Conservation (phyloP, 2,329 filamentous ascomycete species). For the Cyclaneusma minus region DNA sequence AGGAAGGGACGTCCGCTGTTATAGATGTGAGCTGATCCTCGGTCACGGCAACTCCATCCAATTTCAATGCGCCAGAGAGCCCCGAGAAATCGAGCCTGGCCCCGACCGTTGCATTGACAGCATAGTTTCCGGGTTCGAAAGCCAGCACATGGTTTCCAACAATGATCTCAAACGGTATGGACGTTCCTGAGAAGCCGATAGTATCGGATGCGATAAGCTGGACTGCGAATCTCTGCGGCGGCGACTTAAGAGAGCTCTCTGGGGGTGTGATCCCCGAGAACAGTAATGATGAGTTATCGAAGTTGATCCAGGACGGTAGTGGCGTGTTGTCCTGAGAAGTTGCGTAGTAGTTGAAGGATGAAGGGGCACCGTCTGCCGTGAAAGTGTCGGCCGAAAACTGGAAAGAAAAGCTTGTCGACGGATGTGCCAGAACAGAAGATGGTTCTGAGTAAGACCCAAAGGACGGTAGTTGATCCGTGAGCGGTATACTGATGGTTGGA, state of each 20-base stretch:
- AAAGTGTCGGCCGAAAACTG: conserved; percentile 47
- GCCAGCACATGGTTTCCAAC: conserved; percentile 57
- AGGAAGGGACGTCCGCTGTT: conserved; percentile 41
- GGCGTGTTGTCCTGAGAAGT: conserved; percentile 65
- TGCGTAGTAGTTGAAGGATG: conserved; percentile 56
- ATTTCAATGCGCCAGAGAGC: conserved; percentile 32
- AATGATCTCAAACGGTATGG: conserved; percentile 52
- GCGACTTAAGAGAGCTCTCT: conserved; percentile 43
- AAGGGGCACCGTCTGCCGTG: conserved; percentile 23
- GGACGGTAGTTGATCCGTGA: conserved; percentile 38
- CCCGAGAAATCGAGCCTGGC: conserved; percentile 33
- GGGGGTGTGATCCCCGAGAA: conserved; percentile 61
- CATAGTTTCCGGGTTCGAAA: conserved; percentile 40
- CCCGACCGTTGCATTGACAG: conserved; percentile 40
- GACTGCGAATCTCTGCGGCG: conserved; percentile 58
- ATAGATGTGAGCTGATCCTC: conserved; percentile 34
- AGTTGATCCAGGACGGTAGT: conserved; percentile 71
- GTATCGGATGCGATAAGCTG: conserved; percentile 66
- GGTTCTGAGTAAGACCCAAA: conserved; percentile 46
- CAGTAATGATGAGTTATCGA: conserved; percentile 44
- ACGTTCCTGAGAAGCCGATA: conserved; percentile 56
- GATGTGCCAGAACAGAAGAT: conserved; percentile 38
- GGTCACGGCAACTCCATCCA: conserved; percentile 39
- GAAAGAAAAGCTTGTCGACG: conserved; percentile 36
- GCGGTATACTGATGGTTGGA: conserved; percentile 37